These are phyloP conservation scores for Athelia psychrophila DNA, from an alignment of 1,284 basidiomycete species.

Conservation along the genomic window DNA sequence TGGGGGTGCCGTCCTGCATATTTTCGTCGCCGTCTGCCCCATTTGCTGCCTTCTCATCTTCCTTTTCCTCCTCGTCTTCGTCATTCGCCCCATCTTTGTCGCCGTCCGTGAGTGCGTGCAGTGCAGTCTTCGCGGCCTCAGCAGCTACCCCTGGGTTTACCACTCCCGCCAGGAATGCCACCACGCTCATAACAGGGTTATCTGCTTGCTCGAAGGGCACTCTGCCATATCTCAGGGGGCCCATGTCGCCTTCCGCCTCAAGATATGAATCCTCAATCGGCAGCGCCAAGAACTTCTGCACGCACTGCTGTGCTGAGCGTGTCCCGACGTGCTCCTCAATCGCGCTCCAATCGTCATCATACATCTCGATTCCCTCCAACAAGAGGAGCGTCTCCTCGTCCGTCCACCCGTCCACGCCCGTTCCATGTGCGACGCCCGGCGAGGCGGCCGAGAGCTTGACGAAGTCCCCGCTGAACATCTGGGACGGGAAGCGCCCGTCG, in stretches of 20 bases:
- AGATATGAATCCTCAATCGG: conserved; percentile 96
- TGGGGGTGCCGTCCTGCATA: conserved; percentile 29
- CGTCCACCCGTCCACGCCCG: conserved; percentile 73
- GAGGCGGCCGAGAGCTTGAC: conserved; percentile 75
- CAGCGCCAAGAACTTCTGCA: conserved; percentile 92
- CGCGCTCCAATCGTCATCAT: conserved; percentile 94
- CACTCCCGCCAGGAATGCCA: conserved; percentile 93
- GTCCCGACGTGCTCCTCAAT: conserved; percentile 93
- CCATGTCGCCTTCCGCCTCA: conserved; percentile 71
- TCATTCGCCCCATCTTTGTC: conserved; percentile 36
- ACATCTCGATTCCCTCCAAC: conserved; percentile 97
- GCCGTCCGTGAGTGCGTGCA: conserved; percentile 74
- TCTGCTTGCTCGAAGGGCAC: conserved; percentile 94
- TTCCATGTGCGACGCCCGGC: conserved; percentile 39
- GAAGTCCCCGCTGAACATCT: conserved; percentile 98
- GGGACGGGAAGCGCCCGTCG: conserved; percentile 93
- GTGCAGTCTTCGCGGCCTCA: conserved; percentile 89
- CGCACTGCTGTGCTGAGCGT: conserved; percentile 90
- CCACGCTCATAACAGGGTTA: conserved; percentile 98
- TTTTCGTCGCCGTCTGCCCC: conserved; percentile 28
- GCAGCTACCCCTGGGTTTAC: conserved; percentile 91
- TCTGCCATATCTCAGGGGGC: conserved; percentile 75
- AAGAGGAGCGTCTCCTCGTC: conserved; percentile 90
- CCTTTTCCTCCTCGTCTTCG: conserved; percentile 23
- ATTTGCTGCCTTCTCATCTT: conserved; percentile 19